Conservation (phyloP, 2,329 filamentous ascomycete species). For the Neodidymelliopsis sp. region DNA sequence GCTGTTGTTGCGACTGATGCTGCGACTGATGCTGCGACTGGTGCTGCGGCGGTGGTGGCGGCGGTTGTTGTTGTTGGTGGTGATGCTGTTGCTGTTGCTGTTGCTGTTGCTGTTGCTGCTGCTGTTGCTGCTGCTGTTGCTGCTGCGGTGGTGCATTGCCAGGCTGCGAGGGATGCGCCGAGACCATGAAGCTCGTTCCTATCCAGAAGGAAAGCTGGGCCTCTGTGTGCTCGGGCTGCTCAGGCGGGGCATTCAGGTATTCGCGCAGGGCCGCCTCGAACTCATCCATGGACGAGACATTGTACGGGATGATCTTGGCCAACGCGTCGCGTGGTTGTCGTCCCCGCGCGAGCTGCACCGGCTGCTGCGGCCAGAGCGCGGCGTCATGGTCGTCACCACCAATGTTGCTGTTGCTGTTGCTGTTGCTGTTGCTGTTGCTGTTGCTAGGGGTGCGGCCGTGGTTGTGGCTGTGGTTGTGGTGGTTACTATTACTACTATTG, state of each 20-base stretch:
- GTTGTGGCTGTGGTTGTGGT: not conserved
- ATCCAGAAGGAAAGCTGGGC: slow-evolving; percentile 51
- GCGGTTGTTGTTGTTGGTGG: slow-evolving; percentile 3
- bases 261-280: slow-evolving; percentile 47
- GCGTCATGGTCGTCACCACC: slow-evolving; percentile 22
- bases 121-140: not conserved
- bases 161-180: slow-evolving; percentile 12
- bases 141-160: slow-evolving; percentile 6
- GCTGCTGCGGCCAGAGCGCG: slow-evolving; percentile 29
- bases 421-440: not conserved
- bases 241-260: slow-evolving; percentile 44
- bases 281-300: slow-evolving; percentile 43
- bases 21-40: slow-evolving; percentile 2
- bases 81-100: slow-evolving; percentile 10
- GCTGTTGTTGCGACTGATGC: slow-evolving; percentile 20
- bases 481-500: not conserved
- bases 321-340: slow-evolving; percentile 48
- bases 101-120: slow-evolving; percentile 15
- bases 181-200: slow-evolving; percentile 46
- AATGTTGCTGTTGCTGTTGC: not conserved
- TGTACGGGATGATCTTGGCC: slow-evolving; percentile 42
- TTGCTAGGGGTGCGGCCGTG: not conserved
- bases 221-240: slow-evolving; percentile 48
- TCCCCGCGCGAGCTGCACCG: slow-evolving; percentile 45
- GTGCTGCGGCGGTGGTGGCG: not conserved